Conservation (phyloP, 805 yeast genomes). For the Ogataea ramenticola region DNA sequence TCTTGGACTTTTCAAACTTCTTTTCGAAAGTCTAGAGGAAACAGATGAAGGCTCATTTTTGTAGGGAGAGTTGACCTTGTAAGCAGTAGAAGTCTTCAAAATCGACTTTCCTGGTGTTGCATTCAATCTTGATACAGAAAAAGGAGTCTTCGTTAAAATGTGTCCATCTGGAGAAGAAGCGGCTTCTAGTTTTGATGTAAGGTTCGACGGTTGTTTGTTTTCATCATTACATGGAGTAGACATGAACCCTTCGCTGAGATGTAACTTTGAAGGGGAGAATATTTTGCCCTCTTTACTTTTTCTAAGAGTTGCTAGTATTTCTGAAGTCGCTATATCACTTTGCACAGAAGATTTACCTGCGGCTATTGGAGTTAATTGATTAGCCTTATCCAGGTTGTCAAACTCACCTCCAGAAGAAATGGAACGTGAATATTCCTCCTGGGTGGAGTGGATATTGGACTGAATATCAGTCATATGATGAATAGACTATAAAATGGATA, state of each 20-base stretch:
- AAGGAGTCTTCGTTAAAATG: neutral
- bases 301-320: neutral
- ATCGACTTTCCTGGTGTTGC: slow-evolving; percentile 1
- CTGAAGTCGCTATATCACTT: neutral
- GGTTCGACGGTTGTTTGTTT: neutral
- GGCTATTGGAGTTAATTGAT: neutral
- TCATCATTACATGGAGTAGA: neutral
- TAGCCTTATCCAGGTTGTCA: neutral
- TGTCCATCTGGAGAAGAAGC: neutral
- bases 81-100: neutral
- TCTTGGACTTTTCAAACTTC: neutral
- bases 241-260: neutral
- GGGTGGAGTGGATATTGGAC: no score
- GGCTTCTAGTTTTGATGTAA: no score
- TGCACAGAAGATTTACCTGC: no score
- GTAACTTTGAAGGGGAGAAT: neutral
- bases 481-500: no score
- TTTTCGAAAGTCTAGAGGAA: neutral
- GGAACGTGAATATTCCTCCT: neutral
- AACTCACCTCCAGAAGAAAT: neutral
- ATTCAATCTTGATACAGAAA: neutral
- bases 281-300: neutral
- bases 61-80: neutral
- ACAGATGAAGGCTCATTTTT: neutral
- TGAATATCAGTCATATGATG: no score